Percentiles rank a stretch among this genome's conserved stretches.
These are phyloP conservation scores for Apiospora pterosperma DNA, from an alignment of 2,329 filamentous ascomycete species.

Conservation along the genomic window DNA sequence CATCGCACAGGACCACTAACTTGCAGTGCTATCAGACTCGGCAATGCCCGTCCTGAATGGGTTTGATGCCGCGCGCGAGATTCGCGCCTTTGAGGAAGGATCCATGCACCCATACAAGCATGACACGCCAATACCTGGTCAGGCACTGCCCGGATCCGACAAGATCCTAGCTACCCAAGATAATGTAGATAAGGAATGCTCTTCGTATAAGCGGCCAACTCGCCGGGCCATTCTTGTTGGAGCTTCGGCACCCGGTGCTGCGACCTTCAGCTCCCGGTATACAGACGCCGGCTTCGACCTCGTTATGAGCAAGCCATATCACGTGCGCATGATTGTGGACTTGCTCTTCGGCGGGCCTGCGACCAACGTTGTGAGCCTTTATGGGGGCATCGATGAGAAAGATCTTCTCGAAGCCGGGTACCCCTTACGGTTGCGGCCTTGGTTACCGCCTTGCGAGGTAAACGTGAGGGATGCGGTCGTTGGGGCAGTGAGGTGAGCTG, in stretches of 20 bases:
- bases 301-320: slow-evolving; percentile 1
- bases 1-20: neutral
- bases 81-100: slow-evolving; percentile 21
- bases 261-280: neutral
- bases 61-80: slow-evolving; percentile 24
- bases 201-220: neutral
- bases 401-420: neutral
- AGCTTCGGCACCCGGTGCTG: neutral
- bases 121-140: neutral
- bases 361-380: slow-evolving; percentile 4
- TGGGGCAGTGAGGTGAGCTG: neutral
- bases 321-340: slow-evolving; percentile 4
- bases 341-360: slow-evolving; percentile 2
- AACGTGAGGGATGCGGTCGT: neutral
- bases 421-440: slow-evolving; percentile 3
- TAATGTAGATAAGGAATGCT: neutral
- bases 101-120: neutral
- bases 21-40: neutral
- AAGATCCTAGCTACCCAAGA: neutral
- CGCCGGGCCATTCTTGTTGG: slow-evolving; percentile 1
- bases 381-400: slow-evolving; percentile 1
- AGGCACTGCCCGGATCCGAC: neutral
- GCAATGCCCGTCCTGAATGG: slow-evolving; percentile 22
- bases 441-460: neutral
- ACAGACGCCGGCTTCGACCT: neutral